A percentile compares a stretch with the other conserved stretches of the same genome.
These are phyloP conservation scores for Aspergillus hiratsukae DNA, from an alignment of 2,329 filamentous ascomycete genomes.

Conservation along the genomic window DNA sequence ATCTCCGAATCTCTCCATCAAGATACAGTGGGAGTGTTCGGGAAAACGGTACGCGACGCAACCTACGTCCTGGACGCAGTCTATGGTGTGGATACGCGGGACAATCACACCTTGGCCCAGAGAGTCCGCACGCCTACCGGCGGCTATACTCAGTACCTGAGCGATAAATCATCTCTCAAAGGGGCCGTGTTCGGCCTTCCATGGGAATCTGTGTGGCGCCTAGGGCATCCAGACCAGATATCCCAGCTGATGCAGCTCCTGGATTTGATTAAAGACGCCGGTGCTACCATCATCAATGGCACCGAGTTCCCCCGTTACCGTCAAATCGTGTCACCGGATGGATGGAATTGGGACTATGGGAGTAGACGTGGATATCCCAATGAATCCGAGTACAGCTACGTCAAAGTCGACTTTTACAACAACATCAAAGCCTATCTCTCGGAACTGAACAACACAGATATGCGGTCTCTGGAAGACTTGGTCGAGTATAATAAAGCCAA, in stretches of 20 bases:
- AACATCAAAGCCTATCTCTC: constrained; percentile 61
- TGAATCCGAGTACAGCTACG: constrained; percentile 67
- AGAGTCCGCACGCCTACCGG: constrained; percentile 49
- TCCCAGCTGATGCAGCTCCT: constrained; percentile 50
- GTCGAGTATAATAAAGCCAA: constrained; percentile 61
- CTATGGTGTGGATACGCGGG: constrained; percentile 57
- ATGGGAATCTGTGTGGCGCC: constrained; percentile 66
- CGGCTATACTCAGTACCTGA: constrained; percentile 57
- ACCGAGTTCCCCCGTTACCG: constrained; percentile 64
- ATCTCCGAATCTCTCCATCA: constrained; percentile 65
- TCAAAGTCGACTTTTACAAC: constrained; percentile 62
- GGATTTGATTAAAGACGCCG: constrained; percentile 53
- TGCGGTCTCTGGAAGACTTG: constrained; percentile 61
- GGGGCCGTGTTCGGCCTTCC: constrained; percentile 66
- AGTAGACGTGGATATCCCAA: constrained; percentile 60
- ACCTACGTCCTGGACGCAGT: constrained; percentile 64
- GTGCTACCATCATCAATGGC: constrained; percentile 64
- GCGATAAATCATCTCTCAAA: constrained; percentile 50
- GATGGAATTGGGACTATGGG: constrained; percentile 74
- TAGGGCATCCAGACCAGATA: constrained; percentile 55
- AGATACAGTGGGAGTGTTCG: constrained; percentile 66
- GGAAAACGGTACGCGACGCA: constrained; percentile 64
- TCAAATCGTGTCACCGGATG: constrained; percentile 58
- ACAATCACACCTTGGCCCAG: constrained; percentile 64
- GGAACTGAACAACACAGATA: constrained; percentile 57